Conservation (phyloP, 495 filamentous ascomycete species). For the Mycothermus thermophilus region DNA sequence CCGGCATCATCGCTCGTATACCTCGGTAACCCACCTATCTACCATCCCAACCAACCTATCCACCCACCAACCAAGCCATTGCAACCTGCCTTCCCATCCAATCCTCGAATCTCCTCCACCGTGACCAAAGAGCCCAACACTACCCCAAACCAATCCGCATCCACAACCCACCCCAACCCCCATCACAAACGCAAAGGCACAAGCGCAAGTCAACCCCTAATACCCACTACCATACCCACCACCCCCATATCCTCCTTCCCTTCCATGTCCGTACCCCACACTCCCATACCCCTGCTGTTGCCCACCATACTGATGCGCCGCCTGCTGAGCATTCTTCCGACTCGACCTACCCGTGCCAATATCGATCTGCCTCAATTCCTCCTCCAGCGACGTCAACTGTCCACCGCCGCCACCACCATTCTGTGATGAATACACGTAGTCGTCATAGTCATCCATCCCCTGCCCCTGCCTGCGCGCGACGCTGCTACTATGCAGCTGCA, state of each 20-base stretch:
- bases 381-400: conserved; percentile 45
- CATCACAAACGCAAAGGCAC: too few relatives aligned
- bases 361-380: conserved; percentile 73
- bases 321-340: not conserved
- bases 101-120: too few relatives aligned
- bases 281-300: not conserved
- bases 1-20: too few relatives aligned
- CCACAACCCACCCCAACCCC: too few relatives aligned
- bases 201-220: too few relatives aligned
- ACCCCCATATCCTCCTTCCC: not conserved
- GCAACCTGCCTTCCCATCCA: too few relatives aligned
- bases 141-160: too few relatives aligned
- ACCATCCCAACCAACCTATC: too few relatives aligned
- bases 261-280: not conserved
- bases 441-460: conserved; percentile 8
- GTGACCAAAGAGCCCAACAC: too few relatives aligned
- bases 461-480: conserved; percentile 8
- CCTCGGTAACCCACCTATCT: too few relatives aligned
- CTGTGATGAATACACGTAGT: not conserved
- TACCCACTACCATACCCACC: not conserved
- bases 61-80: too few relatives aligned
- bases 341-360: conserved; percentile 46
- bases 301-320: not conserved
- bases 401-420: conserved; percentile 3
- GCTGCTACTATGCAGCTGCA: conserved; percentile 23